Percentiles rank a stretch among this genome's conserved stretches.
Evolutionary conservation across 306 rosid genomes (phyloP).

Genomic region (Delonix regia): DNA sequence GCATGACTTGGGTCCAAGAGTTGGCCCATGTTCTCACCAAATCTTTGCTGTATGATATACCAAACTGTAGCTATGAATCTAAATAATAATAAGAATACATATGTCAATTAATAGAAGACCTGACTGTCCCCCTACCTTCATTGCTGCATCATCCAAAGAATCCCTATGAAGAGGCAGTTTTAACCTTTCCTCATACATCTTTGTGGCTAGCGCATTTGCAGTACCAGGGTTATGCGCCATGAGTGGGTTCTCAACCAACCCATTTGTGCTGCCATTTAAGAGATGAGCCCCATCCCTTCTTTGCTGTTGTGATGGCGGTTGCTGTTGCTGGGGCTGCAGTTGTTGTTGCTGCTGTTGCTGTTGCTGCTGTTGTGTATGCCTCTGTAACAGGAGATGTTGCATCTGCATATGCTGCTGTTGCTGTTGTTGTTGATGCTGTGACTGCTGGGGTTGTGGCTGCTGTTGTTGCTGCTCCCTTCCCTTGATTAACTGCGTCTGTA

Average conservation of each 20-base stretch:
- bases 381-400: slow-evolving; percentile 70
- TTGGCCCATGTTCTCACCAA: slow-evolving; percentile 88
- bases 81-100: slow-evolving; percentile 18
- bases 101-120: slow-evolving; percentile 20
- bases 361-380: slow-evolving; percentile 74
- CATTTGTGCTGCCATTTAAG: slow-evolving; percentile 80
- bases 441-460: slow-evolving; percentile 46
- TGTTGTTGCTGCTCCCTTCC: slow-evolving; percentile 87
- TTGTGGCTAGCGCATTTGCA: slow-evolving; percentile 90
- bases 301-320: slow-evolving; percentile 64
- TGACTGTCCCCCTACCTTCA: slow-evolving; percentile 62
- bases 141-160: slow-evolving; percentile 83
- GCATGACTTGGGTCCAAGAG: slow-evolving; percentile 87
- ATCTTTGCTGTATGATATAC: slow-evolving; percentile 74
- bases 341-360: slow-evolving; percentile 59
- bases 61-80: slow-evolving; percentile 36
- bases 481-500: slow-evolving; percentile 85
- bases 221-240: slow-evolving; percentile 79
- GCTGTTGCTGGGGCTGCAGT: slow-evolving; percentile 52
- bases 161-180: slow-evolving; percentile 91
- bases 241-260: slow-evolving; percentile 77
- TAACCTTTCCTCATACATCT: slow-evolving; percentile 93
- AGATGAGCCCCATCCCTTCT: slow-evolving; percentile 90
- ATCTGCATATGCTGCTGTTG: slow-evolving; percentile 85
- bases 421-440: slow-evolving; percentile 58